Evolutionary conservation across 495 filamentous ascomycete genomes (phyloP), one percentile per base, ranked within the genome.

Genomic region (Podospora anserina): DNA sequence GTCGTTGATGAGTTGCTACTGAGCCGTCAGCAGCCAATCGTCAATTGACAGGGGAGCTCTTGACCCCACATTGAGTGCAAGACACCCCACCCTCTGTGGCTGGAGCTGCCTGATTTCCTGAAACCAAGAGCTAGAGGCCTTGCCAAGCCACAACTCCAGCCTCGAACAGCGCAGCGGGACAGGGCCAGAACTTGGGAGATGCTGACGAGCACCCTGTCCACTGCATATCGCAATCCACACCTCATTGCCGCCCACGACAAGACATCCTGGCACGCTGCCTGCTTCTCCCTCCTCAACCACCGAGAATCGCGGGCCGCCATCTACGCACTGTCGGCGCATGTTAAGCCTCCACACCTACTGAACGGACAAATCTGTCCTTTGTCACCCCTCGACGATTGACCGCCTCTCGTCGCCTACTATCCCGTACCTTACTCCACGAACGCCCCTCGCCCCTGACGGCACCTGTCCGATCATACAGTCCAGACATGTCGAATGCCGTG

Each of bases 401-500:
- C 72, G 69, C 69, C 66, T 61, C 54, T 60, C 63, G 28, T 9
- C 59, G n/a, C 26, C 39, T 64, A 30, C 11, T 26, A 34, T 15
- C 64, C 63, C 69, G 19, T 27, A 57, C 63, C 27, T 56, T 39
- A 59, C 55, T 67, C 26, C 49, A 32, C 65, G 44, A 68, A 18
- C 58, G 20, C 23, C 23, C 27, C 15, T 61, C 59, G 59, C 27
- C 18, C 61, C 27, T 49, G 27, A 26, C 57, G 59, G 19, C 23
- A 20, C 27, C n/a, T 26, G 27, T 30, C n/a, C 53, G 30, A 54
- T 30, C 26, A 68, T 18, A 67, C 27, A 44, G n/a, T 28, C 28
- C 5, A 23, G 65, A 71, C 71, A 80, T 77, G 72, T 94, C 96
- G n/a, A 70, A 73, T 91, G 95, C 95, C 75, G 94, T 97, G 78